phyloP scores from a whole-genome alignment of 345 rosid genomes.

The Acer saccharum region DNA sequence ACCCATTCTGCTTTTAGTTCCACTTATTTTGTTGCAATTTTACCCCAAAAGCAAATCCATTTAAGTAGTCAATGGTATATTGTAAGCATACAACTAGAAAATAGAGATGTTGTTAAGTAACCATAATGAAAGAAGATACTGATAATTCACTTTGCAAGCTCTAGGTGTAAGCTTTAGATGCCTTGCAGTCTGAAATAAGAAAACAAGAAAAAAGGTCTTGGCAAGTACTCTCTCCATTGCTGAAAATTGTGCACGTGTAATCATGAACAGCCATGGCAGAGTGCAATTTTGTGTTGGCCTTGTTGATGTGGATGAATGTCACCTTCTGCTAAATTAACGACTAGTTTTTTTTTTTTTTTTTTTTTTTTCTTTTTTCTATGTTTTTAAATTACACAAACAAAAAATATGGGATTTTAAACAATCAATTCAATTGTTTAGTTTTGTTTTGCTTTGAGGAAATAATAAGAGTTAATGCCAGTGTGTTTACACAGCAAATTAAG shows the following conservation, averaged over 20 bases:
- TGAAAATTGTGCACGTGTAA: neutral
- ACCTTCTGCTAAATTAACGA: neutral
- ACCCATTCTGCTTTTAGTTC: neutral
- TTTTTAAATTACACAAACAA: neutral
- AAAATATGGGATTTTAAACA: neutral
- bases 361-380: no score
- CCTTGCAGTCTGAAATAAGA: neutral
- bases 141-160: neutral
- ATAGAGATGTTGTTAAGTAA: no score
- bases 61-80: neutral
- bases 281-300: neutral
- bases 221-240: neutral
- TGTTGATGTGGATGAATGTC: neutral
- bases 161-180: slow-evolving; percentile 6
- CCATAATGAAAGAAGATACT: neutral
- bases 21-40: neutral
- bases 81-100: neutral
- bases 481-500: neutral
- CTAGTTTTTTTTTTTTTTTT: neutral
- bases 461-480: neutral
- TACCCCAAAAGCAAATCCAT: neutral
- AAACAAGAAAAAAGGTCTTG: neutral
- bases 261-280: neutral
- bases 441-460: neutral
- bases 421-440: neutral